Evolutionary conservation across 2,329 filamentous ascomycete species (phyloP).

Genomic region (Fusarium sp.): DNA sequence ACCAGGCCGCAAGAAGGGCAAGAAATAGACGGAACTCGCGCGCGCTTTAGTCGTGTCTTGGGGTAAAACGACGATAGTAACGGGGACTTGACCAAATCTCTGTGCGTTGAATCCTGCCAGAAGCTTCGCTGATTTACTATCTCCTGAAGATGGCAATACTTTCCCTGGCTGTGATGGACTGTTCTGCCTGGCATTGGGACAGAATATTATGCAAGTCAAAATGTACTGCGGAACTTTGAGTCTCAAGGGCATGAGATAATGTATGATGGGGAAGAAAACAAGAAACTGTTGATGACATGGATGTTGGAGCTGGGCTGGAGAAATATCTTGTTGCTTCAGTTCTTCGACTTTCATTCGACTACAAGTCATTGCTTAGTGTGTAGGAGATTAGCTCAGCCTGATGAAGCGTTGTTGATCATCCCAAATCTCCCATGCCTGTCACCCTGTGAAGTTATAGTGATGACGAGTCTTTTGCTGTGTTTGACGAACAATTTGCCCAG

Average conservation of each 20-base stretch:
- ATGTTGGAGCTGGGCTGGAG: neutral
- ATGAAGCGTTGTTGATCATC: neutral
- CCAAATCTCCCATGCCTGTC: neutral
- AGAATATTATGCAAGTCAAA: neutral
- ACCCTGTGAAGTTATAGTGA: neutral
- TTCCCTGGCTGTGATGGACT: neutral
- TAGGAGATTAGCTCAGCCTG: constrained; percentile 4
- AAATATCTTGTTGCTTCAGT: neutral
- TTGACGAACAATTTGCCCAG: neutral
- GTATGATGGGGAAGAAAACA: neutral
- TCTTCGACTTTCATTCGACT: constrained; percentile 5
- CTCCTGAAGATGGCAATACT: neutral
- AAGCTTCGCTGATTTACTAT: neutral
- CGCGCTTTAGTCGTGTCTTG: no score
- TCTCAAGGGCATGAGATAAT: constrained; percentile 1
- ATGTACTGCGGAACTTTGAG: neutral
- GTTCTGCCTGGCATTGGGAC: neutral
- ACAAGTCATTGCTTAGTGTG: constrained; percentile 15
- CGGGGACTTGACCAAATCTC: constrained; percentile 2
- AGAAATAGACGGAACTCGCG: constrained; percentile 61
- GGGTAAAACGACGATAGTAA: no score
- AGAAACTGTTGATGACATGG: neutral
- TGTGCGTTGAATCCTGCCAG: neutral
- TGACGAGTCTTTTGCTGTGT: neutral
- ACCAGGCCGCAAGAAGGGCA: constrained; percentile 89